Base-by-base conservation (phyloP, 2,329 filamentous ascomycete species). In the Curvularia lunata region DNA sequence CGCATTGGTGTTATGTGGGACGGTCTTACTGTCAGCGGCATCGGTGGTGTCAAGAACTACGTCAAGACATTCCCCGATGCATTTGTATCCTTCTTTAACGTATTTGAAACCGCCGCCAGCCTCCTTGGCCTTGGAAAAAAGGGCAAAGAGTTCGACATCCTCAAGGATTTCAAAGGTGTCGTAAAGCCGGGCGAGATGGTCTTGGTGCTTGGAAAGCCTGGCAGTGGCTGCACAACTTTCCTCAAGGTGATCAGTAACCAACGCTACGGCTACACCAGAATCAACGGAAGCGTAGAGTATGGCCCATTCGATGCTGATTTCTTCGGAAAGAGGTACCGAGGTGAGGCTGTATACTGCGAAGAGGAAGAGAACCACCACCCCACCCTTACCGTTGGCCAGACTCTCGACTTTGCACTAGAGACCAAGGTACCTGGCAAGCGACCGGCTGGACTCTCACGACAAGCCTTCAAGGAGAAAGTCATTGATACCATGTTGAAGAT, bases 311-410 rank as follows among this genome's bases (percentile, higher is more conserved):
- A 86, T 4, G 84, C 87, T 16, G 80, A 87, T 19, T 87, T 89
- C 48, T 94, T 96, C 66, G 79, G 79, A 63, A 85, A 89, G 69
- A 81, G 84, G 49, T 96, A 91, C 74, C 85, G 91, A 28, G 91
- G 91, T 49, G 91, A 96, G 78, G 88, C 90, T 0, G 88, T 94
- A 4, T 96, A 96, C 79, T 94, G 92, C 70, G 87, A 91, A 66
- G 91, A 94, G 74, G 91, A 96, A 64, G 92, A 97, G 66, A 83
- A 94, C 21, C 92, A 97, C 67, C 88, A 92, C 66, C 86, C 92
- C 0, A 95, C 91, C 0, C 82, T 97, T 23, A 95, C 92, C 0
- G 93, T 97, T 2, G 89, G 91, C 53, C 91, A 97, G 74, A 97
- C 93, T 0, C 84, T 97, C 0, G 88, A 86, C 0, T 97, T 97